Evolutionary conservation across 2,329 filamentous ascomycete genomes (phyloP).

Genomic region (Aspergillus vadensis): DNA sequence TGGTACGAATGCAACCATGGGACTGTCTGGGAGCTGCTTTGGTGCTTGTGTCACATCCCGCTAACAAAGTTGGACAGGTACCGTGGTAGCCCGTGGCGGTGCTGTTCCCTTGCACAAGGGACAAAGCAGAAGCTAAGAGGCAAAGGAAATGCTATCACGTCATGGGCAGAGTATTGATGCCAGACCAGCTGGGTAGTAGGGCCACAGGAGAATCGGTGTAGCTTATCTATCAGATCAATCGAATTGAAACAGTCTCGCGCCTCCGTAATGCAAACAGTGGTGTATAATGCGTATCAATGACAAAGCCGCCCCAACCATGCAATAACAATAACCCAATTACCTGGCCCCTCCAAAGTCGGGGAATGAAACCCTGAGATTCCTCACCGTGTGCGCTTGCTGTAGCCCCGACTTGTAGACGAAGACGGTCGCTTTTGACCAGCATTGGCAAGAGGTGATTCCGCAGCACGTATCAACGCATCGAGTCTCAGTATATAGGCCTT

Average conservation of each 20-base stretch:
- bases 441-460: conserved; percentile 26
- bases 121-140: not conserved
- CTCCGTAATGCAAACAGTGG: not conserved
- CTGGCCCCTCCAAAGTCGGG: not conserved
- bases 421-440: conserved; percentile 39
- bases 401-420: conserved; percentile 26
- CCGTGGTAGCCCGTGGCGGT: not conserved
- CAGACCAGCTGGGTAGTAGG: not conserved
- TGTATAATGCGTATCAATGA: not conserved
- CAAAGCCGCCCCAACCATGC: conserved; percentile 1
- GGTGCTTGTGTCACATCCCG: not conserved
- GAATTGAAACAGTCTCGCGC: not conserved
- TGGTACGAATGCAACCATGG: not conserved
- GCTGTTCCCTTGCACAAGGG: not conserved
- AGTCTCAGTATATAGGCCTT: conserved; percentile 39
- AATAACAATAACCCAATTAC: not conserved
- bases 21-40: not conserved
- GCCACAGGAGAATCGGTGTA: not conserved
- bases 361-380: not conserved
- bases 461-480: conserved; percentile 32
- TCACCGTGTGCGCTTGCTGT: conserved; percentile 39
- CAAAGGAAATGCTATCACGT: not conserved
- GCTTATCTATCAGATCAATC: not conserved
- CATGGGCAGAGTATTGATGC: not conserved
- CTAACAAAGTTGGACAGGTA: not conserved